These are phyloP conservation scores for Agaricus subrufescens DNA, from an alignment of 768 basidiomycete genomes.

Conservation along the genomic window DNA sequence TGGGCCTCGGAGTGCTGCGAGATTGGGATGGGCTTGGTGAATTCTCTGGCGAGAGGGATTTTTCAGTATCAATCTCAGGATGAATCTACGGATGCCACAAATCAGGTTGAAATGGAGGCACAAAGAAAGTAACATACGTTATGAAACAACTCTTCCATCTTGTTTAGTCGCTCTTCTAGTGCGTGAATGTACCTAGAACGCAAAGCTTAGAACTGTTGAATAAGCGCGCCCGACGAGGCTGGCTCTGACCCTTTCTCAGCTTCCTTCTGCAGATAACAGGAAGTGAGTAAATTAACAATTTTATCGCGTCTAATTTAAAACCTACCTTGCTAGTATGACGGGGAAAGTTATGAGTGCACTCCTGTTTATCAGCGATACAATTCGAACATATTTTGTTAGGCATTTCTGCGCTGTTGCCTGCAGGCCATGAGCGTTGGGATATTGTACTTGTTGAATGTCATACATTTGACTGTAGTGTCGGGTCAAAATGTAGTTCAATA, in stretches of 20 bases:
- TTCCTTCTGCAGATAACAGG: constrained; percentile 21
- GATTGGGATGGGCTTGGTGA: constrained; percentile 7
- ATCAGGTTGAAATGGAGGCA: background rate
- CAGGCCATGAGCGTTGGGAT: background rate
- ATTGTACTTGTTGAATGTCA: background rate
- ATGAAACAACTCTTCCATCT: constrained; percentile 24
- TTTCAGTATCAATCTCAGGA: constrained; percentile 19
- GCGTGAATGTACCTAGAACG: constrained; percentile 22
- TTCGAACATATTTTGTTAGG: constrained; percentile 52
- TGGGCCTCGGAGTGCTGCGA: background rate
- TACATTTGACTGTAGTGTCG: constrained; percentile 33
- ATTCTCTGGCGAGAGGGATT: constrained; percentile 3
- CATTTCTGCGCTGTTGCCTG: constrained; percentile 61
- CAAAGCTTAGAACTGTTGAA: background rate
- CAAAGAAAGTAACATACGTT: constrained; percentile 14
- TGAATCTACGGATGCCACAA: constrained; percentile 12
- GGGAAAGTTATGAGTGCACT: constrained; percentile 55
- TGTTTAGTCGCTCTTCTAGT: constrained; percentile 25
- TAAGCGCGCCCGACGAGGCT: background rate
- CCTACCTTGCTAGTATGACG: constrained; percentile 40
- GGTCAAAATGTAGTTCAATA: constrained; percentile 5
- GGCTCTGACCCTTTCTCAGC: constrained; percentile 27
- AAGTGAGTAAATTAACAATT: background rate
- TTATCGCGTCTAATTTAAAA: background rate
- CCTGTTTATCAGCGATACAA: constrained; percentile 40